Conservation (phyloP, 1,139 yeast genomes). For the Schizosaccharomyces versatilis region DNA sequence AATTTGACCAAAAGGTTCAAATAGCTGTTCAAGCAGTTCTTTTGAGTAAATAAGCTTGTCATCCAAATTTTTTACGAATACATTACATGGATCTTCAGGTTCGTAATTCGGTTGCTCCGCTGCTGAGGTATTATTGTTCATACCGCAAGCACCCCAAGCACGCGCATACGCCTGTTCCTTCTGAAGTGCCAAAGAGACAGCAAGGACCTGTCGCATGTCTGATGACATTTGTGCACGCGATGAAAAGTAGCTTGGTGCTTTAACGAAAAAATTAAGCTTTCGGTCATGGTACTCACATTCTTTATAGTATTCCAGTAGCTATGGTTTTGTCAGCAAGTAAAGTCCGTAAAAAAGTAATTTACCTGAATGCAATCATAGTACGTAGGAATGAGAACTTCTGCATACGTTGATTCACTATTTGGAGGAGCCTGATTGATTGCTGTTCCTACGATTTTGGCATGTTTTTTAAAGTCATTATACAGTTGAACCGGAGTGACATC, state of each 20-base stretch:
- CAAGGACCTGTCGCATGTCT: too few species aligned
- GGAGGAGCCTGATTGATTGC: neutral
- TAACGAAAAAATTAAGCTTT: too few species aligned
- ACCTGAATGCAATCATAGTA: neutral
- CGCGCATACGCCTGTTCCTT: too few species aligned
- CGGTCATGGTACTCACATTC: too few species aligned
- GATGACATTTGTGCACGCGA: too few species aligned
- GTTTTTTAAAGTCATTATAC: neutral
- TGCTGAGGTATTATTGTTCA: too few species aligned
- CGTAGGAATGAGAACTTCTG: neutral
- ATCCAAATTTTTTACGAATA: slow-evolving; percentile 12
- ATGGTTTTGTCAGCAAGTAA: neutral
- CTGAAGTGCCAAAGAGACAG: too few species aligned
- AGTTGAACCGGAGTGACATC: neutral
- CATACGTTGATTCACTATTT: neutral
- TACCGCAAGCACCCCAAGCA: too few species aligned
- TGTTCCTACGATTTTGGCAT: neutral
- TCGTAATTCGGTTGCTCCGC: neutral
- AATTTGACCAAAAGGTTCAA: slow-evolving; percentile 9
- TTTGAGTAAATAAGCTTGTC: slow-evolving; percentile 6
- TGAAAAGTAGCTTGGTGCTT: too few species aligned
- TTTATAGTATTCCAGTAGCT: too few species aligned
- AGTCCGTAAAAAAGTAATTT: neutral
- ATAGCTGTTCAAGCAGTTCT: slow-evolving; percentile 8
- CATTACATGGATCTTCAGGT: slow-evolving; percentile 9